These are phyloP conservation scores for Cutaneotrichosporon arboriforme DNA, from an alignment of 1,284 basidiomycete genomes.

Conservation along the genomic window DNA sequence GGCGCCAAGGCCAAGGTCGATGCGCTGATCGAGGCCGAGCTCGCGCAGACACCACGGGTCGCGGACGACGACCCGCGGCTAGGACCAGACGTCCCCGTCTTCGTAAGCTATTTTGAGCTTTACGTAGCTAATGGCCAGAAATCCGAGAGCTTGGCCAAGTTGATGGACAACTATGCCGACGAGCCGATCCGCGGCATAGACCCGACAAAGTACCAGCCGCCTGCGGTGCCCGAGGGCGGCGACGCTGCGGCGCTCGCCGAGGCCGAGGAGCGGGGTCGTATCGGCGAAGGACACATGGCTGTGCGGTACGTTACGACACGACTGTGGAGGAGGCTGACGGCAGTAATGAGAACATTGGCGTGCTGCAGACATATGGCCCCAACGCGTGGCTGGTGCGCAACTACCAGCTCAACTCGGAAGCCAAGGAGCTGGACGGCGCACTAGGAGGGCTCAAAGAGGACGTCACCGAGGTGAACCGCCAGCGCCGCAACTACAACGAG, in stretches of 20 bases:
- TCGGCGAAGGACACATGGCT: conserved; percentile 84
- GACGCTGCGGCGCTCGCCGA: conserved; percentile 71
- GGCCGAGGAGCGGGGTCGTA: conserved; percentile 71
- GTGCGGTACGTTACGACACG: conserved; percentile 57
- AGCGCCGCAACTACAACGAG: conserved; percentile 65
- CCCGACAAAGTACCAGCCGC: conserved; percentile 71
- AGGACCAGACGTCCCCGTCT: conserved; percentile 57
- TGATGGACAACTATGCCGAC: conserved; percentile 62
- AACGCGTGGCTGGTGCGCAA: conserved; percentile 91
- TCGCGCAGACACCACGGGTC: conserved; percentile 31
- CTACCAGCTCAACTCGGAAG: conserved; percentile 72
- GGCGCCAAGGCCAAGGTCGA: conserved; percentile 37
- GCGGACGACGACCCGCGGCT: conserved; percentile 60
- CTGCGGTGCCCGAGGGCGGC: conserved; percentile 56
- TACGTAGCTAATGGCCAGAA: conserved; percentile 25
- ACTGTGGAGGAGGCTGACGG: background rate
- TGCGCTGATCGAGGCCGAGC: conserved; percentile 45
- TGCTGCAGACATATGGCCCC: conserved; percentile 79
- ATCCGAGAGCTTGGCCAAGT: conserved; percentile 54
- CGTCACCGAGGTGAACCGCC: conserved; percentile 75
- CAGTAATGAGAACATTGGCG: conserved; percentile 75
- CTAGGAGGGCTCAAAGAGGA: conserved; percentile 67
- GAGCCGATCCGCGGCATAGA: conserved; percentile 63
- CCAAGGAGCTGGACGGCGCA: conserved; percentile 65
- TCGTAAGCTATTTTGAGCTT: conserved; percentile 16